These are phyloP conservation scores for Emmonsiellopsis sp. DNA, from an alignment of 2,329 filamentous ascomycete species.

Conservation along the genomic window DNA sequence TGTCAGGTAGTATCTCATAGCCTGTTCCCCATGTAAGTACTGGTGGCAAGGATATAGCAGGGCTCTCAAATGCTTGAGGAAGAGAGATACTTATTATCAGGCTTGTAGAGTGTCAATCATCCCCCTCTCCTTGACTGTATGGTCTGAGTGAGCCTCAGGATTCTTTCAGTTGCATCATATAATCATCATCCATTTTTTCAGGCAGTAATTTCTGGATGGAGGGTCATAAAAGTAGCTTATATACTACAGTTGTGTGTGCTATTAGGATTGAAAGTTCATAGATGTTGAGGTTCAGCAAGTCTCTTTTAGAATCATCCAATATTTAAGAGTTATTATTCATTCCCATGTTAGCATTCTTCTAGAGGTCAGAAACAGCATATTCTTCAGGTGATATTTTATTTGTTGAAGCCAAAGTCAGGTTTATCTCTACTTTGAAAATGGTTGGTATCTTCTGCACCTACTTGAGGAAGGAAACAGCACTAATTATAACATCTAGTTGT, in stretches of 20 bases:
- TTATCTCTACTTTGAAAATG: not conserved
- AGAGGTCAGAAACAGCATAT: not conserved
- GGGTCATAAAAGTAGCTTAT: slow-evolving; percentile 65
- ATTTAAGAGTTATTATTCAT: not conserved
- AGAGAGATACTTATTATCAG: slow-evolving; percentile 19
- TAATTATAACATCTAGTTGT: not conserved
- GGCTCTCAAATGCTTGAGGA: slow-evolving; percentile 18
- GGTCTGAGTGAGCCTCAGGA: slow-evolving; percentile 63
- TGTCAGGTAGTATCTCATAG: slow-evolving; percentile 23
- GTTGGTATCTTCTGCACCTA: not conserved
- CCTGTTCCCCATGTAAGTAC: slow-evolving; percentile 44
- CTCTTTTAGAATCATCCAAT: slow-evolving; percentile 15
- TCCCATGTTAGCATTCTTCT: not conserved
- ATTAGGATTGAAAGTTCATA: slow-evolving; percentile 64
- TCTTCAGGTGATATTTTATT: not conserved
- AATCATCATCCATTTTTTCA: slow-evolving; percentile 53
- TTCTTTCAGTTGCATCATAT: slow-evolving; percentile 68
- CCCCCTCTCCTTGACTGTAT: slow-evolving; percentile 70
- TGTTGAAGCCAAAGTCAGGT: not conserved
- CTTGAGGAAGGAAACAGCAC: not conserved
- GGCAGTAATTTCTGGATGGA: slow-evolving; percentile 57
- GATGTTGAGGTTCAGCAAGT: slow-evolving; percentile 35
- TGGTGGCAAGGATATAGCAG: slow-evolving; percentile 31
- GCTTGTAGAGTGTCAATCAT: slow-evolving; percentile 34
- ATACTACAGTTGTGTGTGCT: slow-evolving; percentile 84